phyloP scores from a whole-genome alignment of 2,329 filamentous ascomycete genomes.

The Stylonectria norvegica region DNA sequence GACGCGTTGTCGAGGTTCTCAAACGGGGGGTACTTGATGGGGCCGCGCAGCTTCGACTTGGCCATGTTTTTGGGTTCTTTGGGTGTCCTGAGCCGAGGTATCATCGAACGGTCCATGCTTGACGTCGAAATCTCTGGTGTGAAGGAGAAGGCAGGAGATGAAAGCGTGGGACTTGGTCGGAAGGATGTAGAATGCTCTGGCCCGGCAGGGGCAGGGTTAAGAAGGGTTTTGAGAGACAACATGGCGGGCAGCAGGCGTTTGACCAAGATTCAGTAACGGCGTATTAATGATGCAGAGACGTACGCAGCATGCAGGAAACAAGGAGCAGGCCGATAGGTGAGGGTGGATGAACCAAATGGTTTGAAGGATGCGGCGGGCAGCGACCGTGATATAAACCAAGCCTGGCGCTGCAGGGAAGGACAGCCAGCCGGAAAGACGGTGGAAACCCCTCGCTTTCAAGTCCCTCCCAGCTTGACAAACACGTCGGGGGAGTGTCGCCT shows the following conservation, averaged over 20 bases:
- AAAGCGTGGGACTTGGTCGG: slow-evolving; percentile 36
- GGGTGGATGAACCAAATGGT: slow-evolving; percentile 18
- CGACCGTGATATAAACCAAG: slow-evolving; percentile 27
- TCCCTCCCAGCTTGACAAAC: slow-evolving; percentile 28
- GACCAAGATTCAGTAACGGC: slow-evolving; percentile 5
- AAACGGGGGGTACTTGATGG: slow-evolving; percentile 70
- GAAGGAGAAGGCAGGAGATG: slow-evolving; percentile 16
- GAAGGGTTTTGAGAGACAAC: slow-evolving; percentile 62
- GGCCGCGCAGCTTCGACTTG: slow-evolving; percentile 61
- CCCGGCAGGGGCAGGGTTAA: slow-evolving; percentile 57
- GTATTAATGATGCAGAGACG: slow-evolving; percentile 3
- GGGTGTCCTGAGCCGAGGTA: slow-evolving; percentile 26
- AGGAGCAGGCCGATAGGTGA: slow-evolving; percentile 10
- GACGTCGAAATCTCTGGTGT: slow-evolving; percentile 8
- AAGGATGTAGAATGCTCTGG: slow-evolving; percentile 32
- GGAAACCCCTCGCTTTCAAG: slow-evolving; percentile 21
- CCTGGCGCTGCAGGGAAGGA: slow-evolving; percentile 22
- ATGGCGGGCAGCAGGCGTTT: slow-evolving; percentile 40
- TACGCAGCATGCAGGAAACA: slow-evolving; percentile 10
- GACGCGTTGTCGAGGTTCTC: slow-evolving; percentile 61
- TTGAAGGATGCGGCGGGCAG: slow-evolving; percentile 26
- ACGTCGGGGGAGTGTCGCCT: slow-evolving; percentile 17
- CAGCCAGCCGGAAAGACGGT: slow-evolving; percentile 19
- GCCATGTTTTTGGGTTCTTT: slow-evolving; percentile 48
- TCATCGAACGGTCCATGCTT: slow-evolving; percentile 8